Evolutionary conservation across 2,329 filamentous ascomycete species (phyloP), one percentile per base, ranked within the genome.

Genomic region (Fusarium pseudocircinatum): DNA sequence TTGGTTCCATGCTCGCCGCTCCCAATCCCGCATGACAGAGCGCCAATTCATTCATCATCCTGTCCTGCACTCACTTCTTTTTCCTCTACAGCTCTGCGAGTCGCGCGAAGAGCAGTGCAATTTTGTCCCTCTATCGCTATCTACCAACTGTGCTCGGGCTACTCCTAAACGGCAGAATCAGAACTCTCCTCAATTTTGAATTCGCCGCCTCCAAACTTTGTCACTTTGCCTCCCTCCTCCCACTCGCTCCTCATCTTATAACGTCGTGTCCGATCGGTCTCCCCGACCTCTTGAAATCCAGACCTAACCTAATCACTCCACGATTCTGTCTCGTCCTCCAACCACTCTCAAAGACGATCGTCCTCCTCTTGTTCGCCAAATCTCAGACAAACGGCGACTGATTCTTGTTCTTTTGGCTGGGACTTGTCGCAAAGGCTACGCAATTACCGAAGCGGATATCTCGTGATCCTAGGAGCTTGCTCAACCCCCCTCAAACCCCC

Each of bases 401-500:
- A 47, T 20, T 47, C 47, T 49, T 39, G 30, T 40, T 53, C 20
- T 36, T 63, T 58, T 63, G 56, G 61, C 54, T 50, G 53, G 60
- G 49, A 61, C 61, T 56, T 59, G 46, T 60, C 63, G 54, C 61
- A 67, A 70, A 67, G 68, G 67, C 67, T 63, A 58, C 67, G 44
- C 62, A 49, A 53, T 34, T 68, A 20, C 39, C 72, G 59, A 58
- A 57, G 62, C 58, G 62, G 53, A 63, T 56, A 72, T 72, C 67
- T 72, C 70, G 75, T 77, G 67, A 77, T 67, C 63, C 43, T 54
- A 34, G 47, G 58, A 75, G 63, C 72, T 77, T 67, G 68, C 62
- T 69, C 54, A 58, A 68, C 43, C 71, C 74, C 73, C 73, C 65
- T 72, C 69, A 75, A 69, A 40, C 24, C 65, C 72, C 72, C 75